A percentile compares a stretch with the other conserved stretches of the same genome.
These are phyloP conservation scores for Magnolia changhungtana DNA, from an alignment of 164 flowering plant genomes.

Conservation along the genomic window DNA sequence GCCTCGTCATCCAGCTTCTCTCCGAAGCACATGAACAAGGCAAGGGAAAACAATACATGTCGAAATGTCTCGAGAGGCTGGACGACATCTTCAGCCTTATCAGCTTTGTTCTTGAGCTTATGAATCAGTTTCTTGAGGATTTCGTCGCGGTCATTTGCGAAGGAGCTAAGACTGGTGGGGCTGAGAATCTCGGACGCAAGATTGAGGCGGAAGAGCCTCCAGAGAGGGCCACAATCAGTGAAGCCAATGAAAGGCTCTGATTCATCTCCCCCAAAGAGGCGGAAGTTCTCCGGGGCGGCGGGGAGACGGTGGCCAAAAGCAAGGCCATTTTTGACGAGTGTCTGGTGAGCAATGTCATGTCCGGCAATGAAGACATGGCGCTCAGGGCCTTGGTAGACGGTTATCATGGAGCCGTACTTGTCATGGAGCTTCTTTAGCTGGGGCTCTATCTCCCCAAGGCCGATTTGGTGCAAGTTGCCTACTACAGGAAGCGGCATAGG, in stretches of 20 bases:
- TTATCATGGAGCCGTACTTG: conserved; percentile 38
- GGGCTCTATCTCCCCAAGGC: conserved; percentile 16
- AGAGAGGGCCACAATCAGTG: conserved; percentile 32
- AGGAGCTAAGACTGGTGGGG: conserved; percentile 28
- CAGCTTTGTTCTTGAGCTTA: conserved; percentile 2
- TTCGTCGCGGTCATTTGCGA: conserved; percentile 24
- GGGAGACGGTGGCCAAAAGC: conserved; percentile 36
- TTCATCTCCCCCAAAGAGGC: not conserved
- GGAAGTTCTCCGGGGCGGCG: not conserved
- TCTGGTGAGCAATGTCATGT: conserved; percentile 32
- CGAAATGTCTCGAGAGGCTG: conserved; percentile 14
- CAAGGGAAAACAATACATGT: conserved; percentile 27
- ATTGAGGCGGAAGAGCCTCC: conserved; percentile 42
- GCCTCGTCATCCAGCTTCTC: conserved; percentile 25
- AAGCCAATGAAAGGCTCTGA: conserved; percentile 17
- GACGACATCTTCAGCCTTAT: not conserved
- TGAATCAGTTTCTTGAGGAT: conserved; percentile 17
- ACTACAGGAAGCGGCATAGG: conserved; percentile 39
- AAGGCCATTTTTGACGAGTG: conserved; percentile 34
- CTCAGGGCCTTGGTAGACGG: conserved; percentile 25
- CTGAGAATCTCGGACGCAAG: conserved; percentile 28
- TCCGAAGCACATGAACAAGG: conserved; percentile 40
- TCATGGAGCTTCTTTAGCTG: conserved; percentile 17
- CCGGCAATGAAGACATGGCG: conserved; percentile 30
- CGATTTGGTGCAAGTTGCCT: conserved; percentile 24